Evolutionary conservation across 2,329 filamentous ascomycete species (phyloP).

Genomic region (Didymella exigua): DNA sequence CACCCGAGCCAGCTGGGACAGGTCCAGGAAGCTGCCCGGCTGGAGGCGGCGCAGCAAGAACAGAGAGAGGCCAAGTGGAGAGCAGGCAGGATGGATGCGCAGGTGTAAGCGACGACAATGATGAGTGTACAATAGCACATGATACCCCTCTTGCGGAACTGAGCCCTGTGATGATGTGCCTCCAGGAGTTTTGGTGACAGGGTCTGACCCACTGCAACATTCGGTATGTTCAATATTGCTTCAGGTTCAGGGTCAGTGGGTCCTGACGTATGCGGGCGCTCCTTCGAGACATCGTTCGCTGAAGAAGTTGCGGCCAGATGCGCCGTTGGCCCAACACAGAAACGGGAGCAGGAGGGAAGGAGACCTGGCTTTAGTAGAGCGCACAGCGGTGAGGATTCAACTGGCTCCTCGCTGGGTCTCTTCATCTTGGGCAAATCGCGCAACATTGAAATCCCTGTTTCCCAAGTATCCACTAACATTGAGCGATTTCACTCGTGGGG

Average conservation of each 20-base stretch:
- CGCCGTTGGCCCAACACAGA: not conserved
- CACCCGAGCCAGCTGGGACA: constrained; percentile 32
- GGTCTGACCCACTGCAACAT: not conserved
- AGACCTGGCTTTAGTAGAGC: too few relatives aligned
- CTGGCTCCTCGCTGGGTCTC: not conserved
- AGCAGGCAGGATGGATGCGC: not conserved
- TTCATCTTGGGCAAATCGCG: not conserved
- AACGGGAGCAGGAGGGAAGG: too few relatives aligned
- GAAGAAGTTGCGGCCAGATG: not conserved
- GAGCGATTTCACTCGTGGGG: not conserved
- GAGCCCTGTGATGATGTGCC: not conserved
- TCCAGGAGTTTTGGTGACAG: not conserved
- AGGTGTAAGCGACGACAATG: not conserved
- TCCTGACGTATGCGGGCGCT: not conserved
- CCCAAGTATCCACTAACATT: not conserved
- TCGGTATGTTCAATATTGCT: not conserved
- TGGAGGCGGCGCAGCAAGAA: constrained; percentile 7
- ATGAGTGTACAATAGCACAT: not conserved
- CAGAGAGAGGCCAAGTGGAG: not conserved
- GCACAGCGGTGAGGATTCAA: not conserved
- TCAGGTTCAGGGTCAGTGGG: not conserved
- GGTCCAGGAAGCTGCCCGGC: constrained; percentile 1
- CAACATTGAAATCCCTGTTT: not conserved
- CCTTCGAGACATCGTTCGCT: not conserved
- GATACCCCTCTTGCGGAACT: not conserved